These are phyloP conservation scores for Podospora anserina DNA, from an alignment of 495 filamentous ascomycete species.

Conservation along the genomic window DNA sequence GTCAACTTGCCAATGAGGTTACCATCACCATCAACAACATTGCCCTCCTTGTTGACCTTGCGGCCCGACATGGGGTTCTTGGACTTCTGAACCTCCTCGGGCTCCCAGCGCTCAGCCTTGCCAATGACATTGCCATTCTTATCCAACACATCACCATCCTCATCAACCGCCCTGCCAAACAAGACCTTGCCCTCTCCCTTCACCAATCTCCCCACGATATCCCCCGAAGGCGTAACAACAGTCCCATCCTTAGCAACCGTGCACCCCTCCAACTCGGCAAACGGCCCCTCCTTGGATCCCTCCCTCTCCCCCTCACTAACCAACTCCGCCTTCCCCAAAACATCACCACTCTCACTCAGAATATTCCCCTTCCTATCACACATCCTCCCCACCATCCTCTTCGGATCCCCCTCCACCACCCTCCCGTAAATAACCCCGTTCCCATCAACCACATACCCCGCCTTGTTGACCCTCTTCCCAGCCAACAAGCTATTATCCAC, in stretches of 20 bases:
- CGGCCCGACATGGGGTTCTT: slow-evolving; percentile 64
- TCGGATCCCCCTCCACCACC: slow-evolving; percentile 68
- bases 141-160: slow-evolving; percentile 79
- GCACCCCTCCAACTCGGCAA: slow-evolving; percentile 70
- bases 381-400: slow-evolving; percentile 71
- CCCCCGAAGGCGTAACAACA: slow-evolving; percentile 57
- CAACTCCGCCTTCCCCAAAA: slow-evolving; percentile 76
- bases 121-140: slow-evolving; percentile 79
- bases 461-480: slow-evolving; percentile 83
- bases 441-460: slow-evolving; percentile 75
- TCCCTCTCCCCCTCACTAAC: slow-evolving; percentile 67
- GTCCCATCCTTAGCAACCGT: slow-evolving; percentile 75
- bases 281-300: slow-evolving; percentile 69
- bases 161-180: slow-evolving; percentile 71
- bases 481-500: slow-evolving; percentile 67
- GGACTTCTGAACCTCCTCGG: slow-evolving; percentile 65
- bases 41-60: slow-evolving; percentile 76
- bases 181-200: slow-evolving; percentile 71
- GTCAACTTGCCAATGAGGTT: slow-evolving; percentile 79
- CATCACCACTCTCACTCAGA: slow-evolving; percentile 74
- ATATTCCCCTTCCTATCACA: slow-evolving; percentile 79
- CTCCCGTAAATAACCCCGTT: slow-evolving; percentile 72
- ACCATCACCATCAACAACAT: slow-evolving; percentile 77
- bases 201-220: slow-evolving; percentile 69
- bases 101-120: slow-evolving; percentile 77